Percentiles rank a stretch among this genome's conserved stretches.
Evolutionary conservation across 2,329 filamentous ascomycete species (phyloP).

Genomic region (Hymenoscyphus salicellus): DNA sequence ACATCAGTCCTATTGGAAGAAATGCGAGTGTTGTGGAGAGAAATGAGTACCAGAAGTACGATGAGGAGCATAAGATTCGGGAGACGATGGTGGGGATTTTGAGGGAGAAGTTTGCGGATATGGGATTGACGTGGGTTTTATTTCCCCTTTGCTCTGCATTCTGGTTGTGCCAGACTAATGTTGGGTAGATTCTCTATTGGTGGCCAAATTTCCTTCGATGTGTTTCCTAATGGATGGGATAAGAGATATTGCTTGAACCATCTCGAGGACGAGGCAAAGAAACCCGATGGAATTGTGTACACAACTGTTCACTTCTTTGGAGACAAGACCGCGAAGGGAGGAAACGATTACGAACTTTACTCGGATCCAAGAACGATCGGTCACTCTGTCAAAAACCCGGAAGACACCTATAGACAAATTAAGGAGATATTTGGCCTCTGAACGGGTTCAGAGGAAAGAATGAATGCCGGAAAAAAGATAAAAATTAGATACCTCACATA

Average conservation of each 20-base stretch:
- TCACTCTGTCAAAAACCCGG: constrained; percentile 76
- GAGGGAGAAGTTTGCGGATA: constrained; percentile 76
- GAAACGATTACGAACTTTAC: constrained; percentile 96
- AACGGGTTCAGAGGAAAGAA: constrained; percentile 8
- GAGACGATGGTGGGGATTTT: constrained; percentile 72
- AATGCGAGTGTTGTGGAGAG: constrained; percentile 82
- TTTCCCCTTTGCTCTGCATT: not conserved
- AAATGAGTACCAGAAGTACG: constrained; percentile 76
- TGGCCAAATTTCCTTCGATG: constrained; percentile 96
- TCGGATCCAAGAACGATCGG: constrained; percentile 76
- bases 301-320: constrained; percentile 96
- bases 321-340: constrained; percentile 87
- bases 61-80: constrained; percentile 73
- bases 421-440: constrained; percentile 76
- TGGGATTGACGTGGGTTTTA: constrained; percentile 72
- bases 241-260: constrained; percentile 96
- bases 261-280: constrained; percentile 74
- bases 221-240: constrained; percentile 96
- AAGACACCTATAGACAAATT: constrained; percentile 76
- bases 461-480: no score
- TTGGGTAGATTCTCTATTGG: constrained; percentile 78
- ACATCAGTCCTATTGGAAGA: constrained; percentile 77
- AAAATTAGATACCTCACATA: constrained; percentile 8
- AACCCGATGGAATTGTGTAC: constrained; percentile 70
- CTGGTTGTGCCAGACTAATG: constrained; percentile 7